Evolutionary conservation across 1,284 basidiomycete genomes (phyloP).

Genomic region (Apiotrichum domesticum): DNA sequence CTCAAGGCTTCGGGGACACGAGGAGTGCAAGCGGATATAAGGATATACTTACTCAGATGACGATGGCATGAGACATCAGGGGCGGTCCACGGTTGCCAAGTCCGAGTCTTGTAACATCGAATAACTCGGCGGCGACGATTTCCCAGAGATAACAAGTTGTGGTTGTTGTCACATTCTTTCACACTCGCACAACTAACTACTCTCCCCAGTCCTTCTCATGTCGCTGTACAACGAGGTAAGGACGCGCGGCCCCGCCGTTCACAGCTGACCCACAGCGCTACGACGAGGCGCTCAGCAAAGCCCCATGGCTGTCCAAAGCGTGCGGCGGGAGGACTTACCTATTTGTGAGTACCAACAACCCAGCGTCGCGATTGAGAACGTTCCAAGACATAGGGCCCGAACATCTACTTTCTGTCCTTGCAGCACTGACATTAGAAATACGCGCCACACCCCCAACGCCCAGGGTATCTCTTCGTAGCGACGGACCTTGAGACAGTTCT

Average conservation of each 20-base stretch:
- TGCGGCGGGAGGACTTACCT: conserved; percentile 15
- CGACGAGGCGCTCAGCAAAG: conserved; percentile 22
- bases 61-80: no score
- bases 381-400: no score
- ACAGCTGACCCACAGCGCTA: conserved; percentile 6
- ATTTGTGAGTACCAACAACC: conserved; percentile 12
- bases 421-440: conserved; percentile 25
- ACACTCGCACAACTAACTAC: no score
- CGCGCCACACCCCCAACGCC: conserved; percentile 24
- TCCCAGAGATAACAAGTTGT: no score
- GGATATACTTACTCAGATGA: no score
- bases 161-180: no score
- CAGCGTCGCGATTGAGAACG: no score
- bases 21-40: no score
- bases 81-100: no score
- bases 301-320: conserved; percentile 27
- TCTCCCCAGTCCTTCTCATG: conserved; percentile 1
- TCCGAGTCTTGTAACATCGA: no score
- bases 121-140: no score
- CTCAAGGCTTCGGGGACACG: no score
- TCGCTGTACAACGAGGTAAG: conserved; percentile 16
- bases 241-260: background rate
- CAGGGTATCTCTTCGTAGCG: conserved; percentile 31
- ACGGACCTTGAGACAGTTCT: conserved; percentile 27
- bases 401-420: background rate